Evolutionary conservation across 768 basidiomycete species (phyloP), one percentile per base, ranked within the genome.

Genomic region (Rhizopogon roseolus): DNA sequence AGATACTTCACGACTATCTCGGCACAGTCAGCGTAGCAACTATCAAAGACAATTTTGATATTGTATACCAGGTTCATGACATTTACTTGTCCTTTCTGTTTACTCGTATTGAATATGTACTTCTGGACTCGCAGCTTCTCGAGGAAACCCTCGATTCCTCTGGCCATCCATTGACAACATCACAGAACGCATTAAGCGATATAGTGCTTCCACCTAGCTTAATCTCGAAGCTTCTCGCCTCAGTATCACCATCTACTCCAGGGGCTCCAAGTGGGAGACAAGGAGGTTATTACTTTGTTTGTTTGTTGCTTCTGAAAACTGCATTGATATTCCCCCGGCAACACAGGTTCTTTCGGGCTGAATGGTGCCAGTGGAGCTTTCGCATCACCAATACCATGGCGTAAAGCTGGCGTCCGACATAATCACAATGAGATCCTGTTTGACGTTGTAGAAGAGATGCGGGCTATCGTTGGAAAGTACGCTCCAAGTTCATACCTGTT

Each of bases 61-160:
- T 92, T 25, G 93, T 97, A 6, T 96, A 98, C 64, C 94, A 96
- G 77, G 93, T 90, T 57, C 25, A 80, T 57, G 25, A 29, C 22
- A 6, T 34, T 5, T n/a, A 9, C 11, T 19, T 41, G 25, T 17
- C 44, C 19, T 32, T 0, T 32, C 41, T 37, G 5, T 37, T 27
- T 19, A 17, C 17, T 52, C 5, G 37, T 14, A 28, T 53, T 6
- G 25, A 19, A 25, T 29, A 13, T 9, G 10, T 9, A 4, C 14
- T 13, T 38, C 34, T 22, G n/a, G 11, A 44, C 13, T 42, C 37
- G 10, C 59, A 95, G 90, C 81, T 98, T 16, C 79, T 97, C 29
- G 95, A 96, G 71, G 95, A 98, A 71, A 94, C 91, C n/a, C 73
- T 98, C 27, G 94, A 96, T 64, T 85, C 93, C 8, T 89, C 92